phyloP scores from a whole-genome alignment of 768 basidiomycete genomes.

The Podaxis rugospora region DNA sequence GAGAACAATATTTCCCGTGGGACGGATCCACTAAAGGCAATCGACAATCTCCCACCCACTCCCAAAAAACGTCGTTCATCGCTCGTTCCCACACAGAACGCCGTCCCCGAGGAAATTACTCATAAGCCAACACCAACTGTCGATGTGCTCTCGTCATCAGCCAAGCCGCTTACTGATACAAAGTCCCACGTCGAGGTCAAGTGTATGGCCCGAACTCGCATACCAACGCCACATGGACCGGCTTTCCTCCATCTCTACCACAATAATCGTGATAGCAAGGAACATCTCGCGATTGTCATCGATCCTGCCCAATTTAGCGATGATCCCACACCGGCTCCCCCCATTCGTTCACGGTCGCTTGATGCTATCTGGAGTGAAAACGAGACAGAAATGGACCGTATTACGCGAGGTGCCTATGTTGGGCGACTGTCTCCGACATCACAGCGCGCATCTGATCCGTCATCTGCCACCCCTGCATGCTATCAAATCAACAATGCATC shows the following conservation, averaged over 20 bases:
- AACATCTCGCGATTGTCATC: constrained; percentile 93
- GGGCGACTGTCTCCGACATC: constrained; percentile 68
- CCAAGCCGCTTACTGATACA: constrained; percentile 28
- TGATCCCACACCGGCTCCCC: constrained; percentile 38
- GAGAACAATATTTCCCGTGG: constrained; percentile 44
- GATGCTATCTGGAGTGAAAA: constrained; percentile 79
- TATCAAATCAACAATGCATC: constrained; percentile 16
- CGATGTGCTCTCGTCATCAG: constrained; percentile 15
- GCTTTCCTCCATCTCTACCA: constrained; percentile 94
- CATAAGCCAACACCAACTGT: constrained; percentile 20
- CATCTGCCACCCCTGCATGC: constrained; percentile 16
- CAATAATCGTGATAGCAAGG: constrained; percentile 88
- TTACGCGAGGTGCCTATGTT: constrained; percentile 90
- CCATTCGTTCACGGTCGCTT: constrained; percentile 76
- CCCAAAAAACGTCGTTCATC: constrained; percentile 39
- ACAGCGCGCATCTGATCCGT: constrained; percentile 38
- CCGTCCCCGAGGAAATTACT: constrained; percentile 16
- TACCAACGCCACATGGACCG: constrained; percentile 93
- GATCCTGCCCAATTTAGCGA: constrained; percentile 81
- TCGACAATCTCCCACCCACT: constrained; percentile 34
- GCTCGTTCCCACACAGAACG: constrained; percentile 17
- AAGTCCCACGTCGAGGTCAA: constrained; percentile 46
- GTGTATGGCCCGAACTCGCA: constrained; percentile 96
- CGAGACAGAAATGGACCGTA: constrained; percentile 92
- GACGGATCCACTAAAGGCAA: constrained; percentile 30